A percentile compares a stretch with the other conserved stretches of the same genome.
Evolutionary conservation across 148 eudicot genomes (phyloP).

Genomic region (Drosera capensis): DNA sequence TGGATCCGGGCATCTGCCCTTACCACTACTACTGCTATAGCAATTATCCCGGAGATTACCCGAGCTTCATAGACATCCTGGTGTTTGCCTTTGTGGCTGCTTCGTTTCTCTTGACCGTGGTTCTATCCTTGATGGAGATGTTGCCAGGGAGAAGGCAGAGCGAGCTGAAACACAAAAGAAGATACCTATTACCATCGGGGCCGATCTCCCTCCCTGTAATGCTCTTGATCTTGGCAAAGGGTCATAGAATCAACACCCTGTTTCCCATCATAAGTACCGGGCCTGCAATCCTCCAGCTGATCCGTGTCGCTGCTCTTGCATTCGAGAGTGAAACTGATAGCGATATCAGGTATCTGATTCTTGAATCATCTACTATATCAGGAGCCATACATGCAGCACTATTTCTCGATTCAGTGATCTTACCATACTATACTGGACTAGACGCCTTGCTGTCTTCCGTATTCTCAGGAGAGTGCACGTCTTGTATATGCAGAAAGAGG

Average conservation of each 20-base stretch:
- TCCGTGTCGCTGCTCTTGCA: slow-evolving; percentile 32
- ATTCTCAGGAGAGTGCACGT: slow-evolving; percentile 34
- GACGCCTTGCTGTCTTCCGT: slow-evolving; percentile 28
- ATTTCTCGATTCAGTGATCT: slow-evolving; percentile 28
- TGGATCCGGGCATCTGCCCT: slow-evolving; percentile 43
- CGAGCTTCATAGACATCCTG: slow-evolving; percentile 11
- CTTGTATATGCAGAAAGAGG: slow-evolving; percentile 33
- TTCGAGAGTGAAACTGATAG: slow-evolving; percentile 14
- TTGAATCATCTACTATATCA: slow-evolving; percentile 35
- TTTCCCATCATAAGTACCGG: slow-evolving; percentile 22
- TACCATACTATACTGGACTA: slow-evolving; percentile 45
- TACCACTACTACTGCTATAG: slow-evolving; percentile 50
- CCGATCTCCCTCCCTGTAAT: slow-evolving; percentile 29
- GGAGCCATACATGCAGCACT: slow-evolving; percentile 35
- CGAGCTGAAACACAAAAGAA: slow-evolving; percentile 10
- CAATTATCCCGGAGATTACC: slow-evolving; percentile 27
- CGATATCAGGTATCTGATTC: slow-evolving; percentile 29
- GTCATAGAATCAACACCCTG: slow-evolving; percentile 24
- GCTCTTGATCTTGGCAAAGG: slow-evolving; percentile 30
- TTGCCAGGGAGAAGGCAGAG: slow-evolving; percentile 6
- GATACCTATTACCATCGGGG: slow-evolving; percentile 38
- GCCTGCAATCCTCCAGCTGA: slow-evolving; percentile 30
- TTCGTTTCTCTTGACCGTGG: slow-evolving; percentile 16
- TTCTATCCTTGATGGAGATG: slow-evolving; percentile 11
- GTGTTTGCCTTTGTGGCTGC: slow-evolving; percentile 8